phyloP scores from a whole-genome alignment of 2,329 filamentous ascomycete genomes.

The Aspergillus fijiensis region DNA sequence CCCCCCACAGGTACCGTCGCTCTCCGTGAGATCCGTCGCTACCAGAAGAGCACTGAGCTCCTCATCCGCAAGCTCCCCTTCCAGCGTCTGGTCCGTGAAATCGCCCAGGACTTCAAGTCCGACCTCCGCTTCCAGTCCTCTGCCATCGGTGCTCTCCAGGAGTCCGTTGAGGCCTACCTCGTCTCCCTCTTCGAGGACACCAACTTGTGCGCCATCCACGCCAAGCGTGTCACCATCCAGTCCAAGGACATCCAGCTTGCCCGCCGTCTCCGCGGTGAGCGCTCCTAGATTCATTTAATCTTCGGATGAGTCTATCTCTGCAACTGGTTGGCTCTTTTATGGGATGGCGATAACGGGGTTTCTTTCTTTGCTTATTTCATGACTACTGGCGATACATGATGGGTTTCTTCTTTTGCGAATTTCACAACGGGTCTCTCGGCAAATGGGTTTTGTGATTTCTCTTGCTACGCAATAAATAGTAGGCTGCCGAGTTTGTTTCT shows the following conservation, averaged over 20 bases:
- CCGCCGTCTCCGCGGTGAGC: slow-evolving; percentile 90
- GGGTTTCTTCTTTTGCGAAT: slow-evolving; percentile 41
- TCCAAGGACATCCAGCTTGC: slow-evolving; percentile 95
- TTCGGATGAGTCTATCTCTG: slow-evolving; percentile 29
- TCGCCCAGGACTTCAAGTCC: slow-evolving; percentile 92
- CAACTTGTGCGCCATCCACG: slow-evolving; percentile 97
- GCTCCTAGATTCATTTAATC: slow-evolving; percentile 61
- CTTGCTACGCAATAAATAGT: slow-evolving; percentile 32
- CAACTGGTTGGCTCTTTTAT: slow-evolving; percentile 32
- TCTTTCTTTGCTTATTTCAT: slow-evolving; percentile 38
- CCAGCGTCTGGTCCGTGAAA: slow-evolving; percentile 95
- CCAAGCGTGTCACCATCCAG: slow-evolving; percentile 97
- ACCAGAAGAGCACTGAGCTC: slow-evolving; percentile 96
- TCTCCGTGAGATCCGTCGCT: slow-evolving; percentile 96
- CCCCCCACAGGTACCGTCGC: slow-evolving; percentile 70
- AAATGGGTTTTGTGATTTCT: slow-evolving; percentile 39
- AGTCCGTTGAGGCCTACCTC: slow-evolving; percentile 98
- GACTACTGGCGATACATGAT: slow-evolving; percentile 47
- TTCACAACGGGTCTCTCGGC: slow-evolving; percentile 35
- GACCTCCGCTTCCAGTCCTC: slow-evolving; percentile 97
- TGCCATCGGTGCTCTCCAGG: slow-evolving; percentile 94
- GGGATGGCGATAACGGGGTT: slow-evolving; percentile 43
- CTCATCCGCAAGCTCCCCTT: slow-evolving; percentile 97
- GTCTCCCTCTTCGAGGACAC: slow-evolving; percentile 98
- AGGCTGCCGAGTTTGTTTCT: slow-evolving; percentile 21